Conservation (phyloP, 148 eudicot genomes). For the Drosera capensis region DNA sequence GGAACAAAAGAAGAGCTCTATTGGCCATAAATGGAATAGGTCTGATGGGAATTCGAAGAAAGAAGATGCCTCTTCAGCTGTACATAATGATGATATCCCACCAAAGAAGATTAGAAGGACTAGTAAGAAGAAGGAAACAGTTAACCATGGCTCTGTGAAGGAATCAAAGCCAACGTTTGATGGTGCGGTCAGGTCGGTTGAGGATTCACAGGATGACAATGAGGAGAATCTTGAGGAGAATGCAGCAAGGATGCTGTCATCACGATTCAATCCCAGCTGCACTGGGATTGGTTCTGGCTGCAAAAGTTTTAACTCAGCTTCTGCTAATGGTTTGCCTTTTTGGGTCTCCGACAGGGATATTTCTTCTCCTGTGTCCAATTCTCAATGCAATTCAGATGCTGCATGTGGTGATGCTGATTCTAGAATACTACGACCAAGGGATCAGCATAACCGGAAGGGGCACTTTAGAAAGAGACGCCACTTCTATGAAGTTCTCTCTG, state of each 20-base stretch:
- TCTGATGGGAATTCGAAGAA: conserved; percentile 19
- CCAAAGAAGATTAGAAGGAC: conserved; percentile 25
- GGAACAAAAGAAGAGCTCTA: conserved; percentile 17
- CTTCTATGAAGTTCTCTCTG: conserved; percentile 52
- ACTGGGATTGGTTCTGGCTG: conserved; percentile 40
- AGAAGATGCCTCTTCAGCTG: conserved; percentile 22
- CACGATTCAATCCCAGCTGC: conserved; percentile 87
- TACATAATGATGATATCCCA: conserved; percentile 22
- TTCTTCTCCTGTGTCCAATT: conserved; percentile 12
- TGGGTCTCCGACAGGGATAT: conserved; percentile 13
- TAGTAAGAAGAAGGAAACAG: conserved; percentile 28
- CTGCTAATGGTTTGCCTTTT: conserved; percentile 20
- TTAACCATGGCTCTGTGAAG: conserved; percentile 15
- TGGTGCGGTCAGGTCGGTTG: conserved; percentile 13
- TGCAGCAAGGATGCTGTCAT: conserved; percentile 98
- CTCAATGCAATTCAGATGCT: conserved; percentile 21
- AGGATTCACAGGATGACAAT: conserved; percentile 38
- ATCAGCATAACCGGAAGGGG: conserved; percentile 35
- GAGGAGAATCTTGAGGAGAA: conserved; percentile 93
- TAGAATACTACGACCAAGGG: conserved; percentile 52
- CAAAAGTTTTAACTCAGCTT: conserved; percentile 21
- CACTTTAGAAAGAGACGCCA: conserved; percentile 45
- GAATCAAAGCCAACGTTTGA: conserved; percentile 23
- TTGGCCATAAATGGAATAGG: conserved; percentile 17
- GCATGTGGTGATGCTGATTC: conserved; percentile 27